Conservation (phyloP, 108 stramenopile species). For the Fragilariopsis cylindrus region DNA sequence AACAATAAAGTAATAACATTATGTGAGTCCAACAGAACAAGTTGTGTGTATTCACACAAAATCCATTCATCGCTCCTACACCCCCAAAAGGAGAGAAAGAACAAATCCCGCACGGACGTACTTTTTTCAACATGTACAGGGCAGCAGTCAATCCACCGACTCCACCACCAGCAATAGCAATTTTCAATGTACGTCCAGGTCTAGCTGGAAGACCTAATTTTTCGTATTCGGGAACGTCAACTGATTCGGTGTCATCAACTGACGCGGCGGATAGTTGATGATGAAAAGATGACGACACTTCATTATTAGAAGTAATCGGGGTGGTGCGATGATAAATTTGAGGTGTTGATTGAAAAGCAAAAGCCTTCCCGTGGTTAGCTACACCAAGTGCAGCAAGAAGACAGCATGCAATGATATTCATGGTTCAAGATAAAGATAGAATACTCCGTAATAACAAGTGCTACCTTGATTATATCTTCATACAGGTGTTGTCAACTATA, state of each 20-base stretch:
- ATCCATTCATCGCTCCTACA: background rate
- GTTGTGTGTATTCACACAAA: too few species aligned
- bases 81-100: background rate
- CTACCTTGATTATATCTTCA: too few species aligned
- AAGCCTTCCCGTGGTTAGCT: background rate
- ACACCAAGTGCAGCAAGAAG: background rate
- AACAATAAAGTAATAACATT: background rate
- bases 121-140: conserved; percentile 86
- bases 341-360: background rate
- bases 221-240: conserved; percentile 34
- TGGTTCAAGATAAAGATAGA: background rate
- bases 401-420: conserved; percentile 1
- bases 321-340: background rate
- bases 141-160: conserved; percentile 93
- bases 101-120: background rate
- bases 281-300: background rate
- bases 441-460: too few species aligned
- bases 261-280: background rate
- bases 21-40: background rate
- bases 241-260: background rate
- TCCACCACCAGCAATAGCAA: conserved; percentile 94
- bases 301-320: background rate
- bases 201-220: conserved; percentile 70
- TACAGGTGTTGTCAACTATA: too few species aligned
- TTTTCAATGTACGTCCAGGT: conserved; percentile 78